phyloP scores from a whole-genome alignment of 306 rosid genomes.

The Dryas alaskensis region DNA sequence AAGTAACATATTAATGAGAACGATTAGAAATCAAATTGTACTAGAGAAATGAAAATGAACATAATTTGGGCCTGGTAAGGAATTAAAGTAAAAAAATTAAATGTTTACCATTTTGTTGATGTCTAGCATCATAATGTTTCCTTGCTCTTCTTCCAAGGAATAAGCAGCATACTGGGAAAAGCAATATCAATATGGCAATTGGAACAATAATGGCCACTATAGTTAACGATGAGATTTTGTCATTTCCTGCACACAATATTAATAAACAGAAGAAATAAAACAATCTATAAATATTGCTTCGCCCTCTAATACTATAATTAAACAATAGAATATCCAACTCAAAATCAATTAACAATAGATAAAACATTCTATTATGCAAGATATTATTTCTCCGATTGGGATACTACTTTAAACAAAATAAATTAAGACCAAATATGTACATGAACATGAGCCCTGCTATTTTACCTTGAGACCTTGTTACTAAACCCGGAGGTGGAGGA shows the following conservation, averaged over 20 bases:
- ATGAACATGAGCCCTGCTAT: constrained; percentile 38
- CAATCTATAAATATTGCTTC: neutral
- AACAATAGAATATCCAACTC: too few relatives aligned
- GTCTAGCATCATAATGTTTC: neutral
- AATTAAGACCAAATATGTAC: too few relatives aligned
- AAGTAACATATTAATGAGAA: too few relatives aligned
- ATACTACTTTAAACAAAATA: too few relatives aligned
- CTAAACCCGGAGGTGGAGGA: neutral
- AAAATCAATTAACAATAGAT: too few relatives aligned
- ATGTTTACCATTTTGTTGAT: constrained; percentile 7
- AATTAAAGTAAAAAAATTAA: neutral
- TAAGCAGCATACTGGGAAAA: constrained; percentile 8
- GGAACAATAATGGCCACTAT: constrained; percentile 29
- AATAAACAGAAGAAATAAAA: neutral
- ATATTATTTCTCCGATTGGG: too few relatives aligned
- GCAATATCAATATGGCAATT: neutral
- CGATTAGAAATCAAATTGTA: neutral
- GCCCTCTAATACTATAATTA: constrained; percentile 22
- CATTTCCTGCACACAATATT: neutral
- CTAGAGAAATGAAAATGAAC: neutral
- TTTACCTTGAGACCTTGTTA: constrained; percentile 35
- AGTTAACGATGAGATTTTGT: neutral
- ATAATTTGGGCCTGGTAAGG: neutral
- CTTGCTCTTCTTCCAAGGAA: constrained; percentile 20
- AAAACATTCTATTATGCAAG: too few relatives aligned